phyloP scores from a whole-genome alignment of 2,329 filamentous ascomycete species.

The Stagonosporopsis chrysanthemi region DNA sequence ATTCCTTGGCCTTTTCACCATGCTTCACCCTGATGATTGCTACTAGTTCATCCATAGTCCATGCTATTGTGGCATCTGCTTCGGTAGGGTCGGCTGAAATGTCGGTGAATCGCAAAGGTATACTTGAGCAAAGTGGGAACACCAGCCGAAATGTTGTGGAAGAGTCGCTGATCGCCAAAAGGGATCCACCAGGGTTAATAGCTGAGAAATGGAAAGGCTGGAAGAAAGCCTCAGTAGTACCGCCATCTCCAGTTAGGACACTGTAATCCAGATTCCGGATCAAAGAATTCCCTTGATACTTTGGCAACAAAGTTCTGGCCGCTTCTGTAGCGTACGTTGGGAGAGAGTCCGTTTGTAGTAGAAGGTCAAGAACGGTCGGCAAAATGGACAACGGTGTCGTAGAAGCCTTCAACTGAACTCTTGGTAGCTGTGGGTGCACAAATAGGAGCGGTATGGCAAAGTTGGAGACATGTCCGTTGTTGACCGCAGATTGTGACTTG shows the following conservation, averaged over 20 bases:
- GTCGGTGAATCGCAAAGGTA: constrained; percentile 25
- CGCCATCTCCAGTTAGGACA: constrained; percentile 13
- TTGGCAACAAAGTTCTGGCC: constrained; percentile 17
- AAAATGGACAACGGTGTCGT: constrained; percentile 26
- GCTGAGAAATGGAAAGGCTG: constrained; percentile 28
- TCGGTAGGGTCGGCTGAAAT: constrained; percentile 21
- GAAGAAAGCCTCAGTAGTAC: constrained; percentile 19
- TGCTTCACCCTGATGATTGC: constrained; percentile 24
- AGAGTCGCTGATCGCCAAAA: constrained; percentile 27
- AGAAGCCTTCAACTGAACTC: constrained; percentile 24
- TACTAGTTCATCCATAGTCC: constrained; percentile 24
- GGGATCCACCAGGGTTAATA: constrained; percentile 26
- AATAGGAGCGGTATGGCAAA: constrained; percentile 28
- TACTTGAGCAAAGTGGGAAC: constrained; percentile 25
- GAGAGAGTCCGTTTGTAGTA: constrained; percentile 22
- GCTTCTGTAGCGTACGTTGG: constrained; percentile 6
- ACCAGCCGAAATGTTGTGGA: constrained; percentile 22
- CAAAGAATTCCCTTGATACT: constrained; percentile 25
- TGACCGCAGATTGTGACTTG: constrained; percentile 25
- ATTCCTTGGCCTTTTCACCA: constrained; percentile 19
- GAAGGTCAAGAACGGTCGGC: constrained; percentile 25
- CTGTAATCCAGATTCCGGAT: constrained; percentile 22
- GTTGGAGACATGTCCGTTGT: constrained; percentile 27
- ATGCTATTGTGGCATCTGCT: constrained; percentile 19
- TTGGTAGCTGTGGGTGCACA: constrained; percentile 23